phyloP scores from a whole-genome alignment of 2,329 filamentous ascomycete genomes.

The Nemania diffusa region DNA sequence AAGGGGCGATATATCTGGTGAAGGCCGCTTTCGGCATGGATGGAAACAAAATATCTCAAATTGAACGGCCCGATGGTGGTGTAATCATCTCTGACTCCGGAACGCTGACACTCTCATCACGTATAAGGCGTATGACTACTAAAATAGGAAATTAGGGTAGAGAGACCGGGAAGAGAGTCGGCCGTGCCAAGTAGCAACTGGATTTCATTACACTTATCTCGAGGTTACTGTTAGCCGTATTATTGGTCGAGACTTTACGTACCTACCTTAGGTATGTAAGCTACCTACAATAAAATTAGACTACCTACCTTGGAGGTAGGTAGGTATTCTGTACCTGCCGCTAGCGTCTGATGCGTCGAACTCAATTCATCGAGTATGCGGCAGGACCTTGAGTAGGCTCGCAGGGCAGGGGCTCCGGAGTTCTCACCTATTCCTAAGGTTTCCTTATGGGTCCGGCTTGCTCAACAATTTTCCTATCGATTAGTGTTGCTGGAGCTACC shows the following conservation, averaged over 20 bases:
- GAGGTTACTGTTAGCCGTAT: not conserved
- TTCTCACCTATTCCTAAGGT: slow-evolving; percentile 17
- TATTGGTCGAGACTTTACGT: not conserved
- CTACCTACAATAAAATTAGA: not conserved
- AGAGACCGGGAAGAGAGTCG: not conserved
- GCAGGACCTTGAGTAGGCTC: slow-evolving; percentile 11
- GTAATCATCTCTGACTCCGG: slow-evolving; percentile 13
- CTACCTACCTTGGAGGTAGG: not conserved
- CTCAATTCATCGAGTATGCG: not conserved
- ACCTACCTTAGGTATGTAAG: not conserved
- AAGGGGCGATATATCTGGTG: slow-evolving; percentile 18
- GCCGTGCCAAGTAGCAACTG: not conserved
- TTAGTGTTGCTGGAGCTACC: slow-evolving; percentile 11
- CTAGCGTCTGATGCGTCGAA: not conserved
- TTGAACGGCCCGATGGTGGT: slow-evolving; percentile 25
- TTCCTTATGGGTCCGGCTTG: slow-evolving; percentile 20
- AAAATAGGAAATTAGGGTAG: slow-evolving; percentile 1
- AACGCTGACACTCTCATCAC: not conserved
- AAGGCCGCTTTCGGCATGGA: slow-evolving; percentile 30
- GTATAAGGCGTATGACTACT: not conserved
- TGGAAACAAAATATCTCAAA: slow-evolving; percentile 31
- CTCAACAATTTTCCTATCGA: slow-evolving; percentile 33
- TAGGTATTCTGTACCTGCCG: not conserved
- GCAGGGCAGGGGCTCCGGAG: slow-evolving; percentile 3
- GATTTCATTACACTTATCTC: not conserved